A percentile compares a stretch with the other conserved stretches of the same genome.
Evolutionary conservation across 129 eudicot genomes (phyloP).

Genomic region (Centrapalus pauciflorus): DNA sequence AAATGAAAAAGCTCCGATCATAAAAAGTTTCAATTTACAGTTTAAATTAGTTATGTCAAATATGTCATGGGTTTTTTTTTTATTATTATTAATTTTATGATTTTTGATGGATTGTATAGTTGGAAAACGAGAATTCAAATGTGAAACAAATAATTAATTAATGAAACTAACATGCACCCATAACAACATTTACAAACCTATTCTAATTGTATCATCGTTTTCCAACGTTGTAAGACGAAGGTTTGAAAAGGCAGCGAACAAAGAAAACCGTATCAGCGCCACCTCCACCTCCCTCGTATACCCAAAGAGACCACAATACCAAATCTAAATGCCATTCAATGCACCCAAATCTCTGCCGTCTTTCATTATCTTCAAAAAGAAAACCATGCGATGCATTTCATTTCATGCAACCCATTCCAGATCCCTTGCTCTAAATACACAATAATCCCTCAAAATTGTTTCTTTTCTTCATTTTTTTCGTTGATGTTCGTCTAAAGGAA

Average conservation of each 20-base stretch:
- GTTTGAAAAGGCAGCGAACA: slow-evolving; percentile 14
- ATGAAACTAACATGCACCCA: too few relatives aligned
- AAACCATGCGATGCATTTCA: not conserved
- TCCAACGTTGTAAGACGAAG: too few relatives aligned
- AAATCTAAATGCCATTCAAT: not conserved
- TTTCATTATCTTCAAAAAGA: not conserved
- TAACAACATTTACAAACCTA: too few relatives aligned
- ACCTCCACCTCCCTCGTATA: slow-evolving; percentile 1
- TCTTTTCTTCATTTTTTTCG: not conserved
- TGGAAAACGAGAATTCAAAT: too few relatives aligned
- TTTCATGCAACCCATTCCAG: slow-evolving; percentile 2
- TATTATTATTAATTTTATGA: too few relatives aligned
- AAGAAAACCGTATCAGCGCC: not conserved
- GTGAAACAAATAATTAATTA: too few relatives aligned
- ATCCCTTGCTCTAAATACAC: not conserved
- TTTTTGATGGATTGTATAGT: too few relatives aligned
- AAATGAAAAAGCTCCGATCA: too few relatives aligned
- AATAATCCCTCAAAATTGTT: not conserved
- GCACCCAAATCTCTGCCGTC: not conserved
- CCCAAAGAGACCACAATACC: not conserved
- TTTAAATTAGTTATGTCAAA: too few relatives aligned
- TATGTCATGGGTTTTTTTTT: too few relatives aligned
- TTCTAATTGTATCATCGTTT: too few relatives aligned
- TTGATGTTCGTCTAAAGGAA: slow-evolving; percentile 8
- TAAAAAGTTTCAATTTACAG: too few relatives aligned